Evolutionary conservation across 2,329 filamentous ascomycete genomes (phyloP), one percentile per base, ranked within the genome.

Genomic region (Cladorrhinum sp.): DNA sequence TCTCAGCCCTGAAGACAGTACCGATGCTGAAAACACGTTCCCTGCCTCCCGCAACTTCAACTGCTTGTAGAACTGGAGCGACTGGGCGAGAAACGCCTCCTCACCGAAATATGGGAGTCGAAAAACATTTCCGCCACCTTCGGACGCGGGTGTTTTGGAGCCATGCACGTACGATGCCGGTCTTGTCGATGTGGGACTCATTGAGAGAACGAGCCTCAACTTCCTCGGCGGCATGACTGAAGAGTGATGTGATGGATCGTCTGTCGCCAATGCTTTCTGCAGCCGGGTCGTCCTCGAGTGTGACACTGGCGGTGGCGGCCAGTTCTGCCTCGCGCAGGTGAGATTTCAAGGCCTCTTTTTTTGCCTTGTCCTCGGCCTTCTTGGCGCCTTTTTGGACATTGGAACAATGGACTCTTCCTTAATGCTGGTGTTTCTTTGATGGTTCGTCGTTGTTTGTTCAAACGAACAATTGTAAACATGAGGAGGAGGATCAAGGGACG

Each of bases 101-200:
- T 89, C 85, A 67, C 89, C 91, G 74, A 98, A 98, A 78, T 98
- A 98, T 49, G 88, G 87, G 68, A 98, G 81, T 68, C 88, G 83
- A 75, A 99, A 98, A 45, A 98, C 93, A 72, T 93, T 96, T 67
- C 87, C 87, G 66, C 95, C 95, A 69, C 95, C 93, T 78, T 99
- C 95, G 3, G 92, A 98, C 92, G 69, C 97, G 77, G 78, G 97
- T 97, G 48, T 89, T 81, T 96, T 96, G 67, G 92, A 92, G 62
- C 90, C 88, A 78, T 98, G 93, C 68, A 89, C 92, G 84, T 69
- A 97, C 81, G 50, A 86, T 87, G 67, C 97, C 83, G 27, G 85
- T 84, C 77, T 90, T 86, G 69, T 86, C 89, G 50, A 87, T 76
- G 73, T 89, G 78, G 57, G 82, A 78, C 53, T 91, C 85, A 57